Evolutionary conservation across 75 land plant species (phyloP).

Genomic region (Cryptomeria japonica): DNA sequence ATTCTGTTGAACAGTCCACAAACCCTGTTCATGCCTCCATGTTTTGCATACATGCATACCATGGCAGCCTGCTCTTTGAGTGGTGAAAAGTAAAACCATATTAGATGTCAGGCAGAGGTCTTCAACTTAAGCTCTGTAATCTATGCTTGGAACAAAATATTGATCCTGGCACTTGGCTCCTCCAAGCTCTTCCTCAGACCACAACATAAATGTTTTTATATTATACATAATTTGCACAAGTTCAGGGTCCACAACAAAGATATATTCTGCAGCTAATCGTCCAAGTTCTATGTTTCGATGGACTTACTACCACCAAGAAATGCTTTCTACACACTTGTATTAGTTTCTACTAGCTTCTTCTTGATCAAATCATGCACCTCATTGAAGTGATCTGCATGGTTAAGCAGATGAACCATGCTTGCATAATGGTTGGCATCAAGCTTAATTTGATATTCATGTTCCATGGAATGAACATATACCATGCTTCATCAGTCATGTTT

Average conservation of each 20-base stretch:
- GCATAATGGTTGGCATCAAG: slow-evolving; percentile 14
- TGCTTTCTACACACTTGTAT: slow-evolving; percentile 7
- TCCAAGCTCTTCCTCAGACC: slow-evolving; percentile 42
- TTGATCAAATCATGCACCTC: slow-evolving; percentile 5
- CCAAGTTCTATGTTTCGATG: slow-evolving; percentile 10
- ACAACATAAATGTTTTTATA: slow-evolving; percentile 22
- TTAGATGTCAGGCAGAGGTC: slow-evolving; percentile 91
- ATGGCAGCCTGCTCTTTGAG: slow-evolving; percentile 74
- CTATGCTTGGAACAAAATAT: slow-evolving; percentile 89
- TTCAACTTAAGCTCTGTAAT: slow-evolving; percentile 89
- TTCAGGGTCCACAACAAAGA: not conserved
- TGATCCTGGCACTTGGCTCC: slow-evolving; percentile 89
- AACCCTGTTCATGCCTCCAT: too few relatives aligned
- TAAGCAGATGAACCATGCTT: slow-evolving; percentile 22
- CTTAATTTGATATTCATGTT: slow-evolving; percentile 8
- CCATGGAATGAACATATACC: slow-evolving; percentile 16
- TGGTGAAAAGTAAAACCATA: slow-evolving; percentile 91
- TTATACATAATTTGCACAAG: slow-evolving; percentile 13
- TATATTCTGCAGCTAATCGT: not conserved
- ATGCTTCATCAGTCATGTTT: slow-evolving; percentile 18
- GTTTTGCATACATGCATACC: too few relatives aligned
- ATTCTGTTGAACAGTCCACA: too few relatives aligned
- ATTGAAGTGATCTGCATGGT: slow-evolving; percentile 19
- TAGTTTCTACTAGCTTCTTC: slow-evolving; percentile 9
- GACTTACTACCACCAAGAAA: slow-evolving; percentile 7